A percentile compares a stretch with the other conserved stretches of the same genome.
Evolutionary conservation across 495 filamentous ascomycete genomes (phyloP).

Genomic region (Penicillium atrosanguineum): DNA sequence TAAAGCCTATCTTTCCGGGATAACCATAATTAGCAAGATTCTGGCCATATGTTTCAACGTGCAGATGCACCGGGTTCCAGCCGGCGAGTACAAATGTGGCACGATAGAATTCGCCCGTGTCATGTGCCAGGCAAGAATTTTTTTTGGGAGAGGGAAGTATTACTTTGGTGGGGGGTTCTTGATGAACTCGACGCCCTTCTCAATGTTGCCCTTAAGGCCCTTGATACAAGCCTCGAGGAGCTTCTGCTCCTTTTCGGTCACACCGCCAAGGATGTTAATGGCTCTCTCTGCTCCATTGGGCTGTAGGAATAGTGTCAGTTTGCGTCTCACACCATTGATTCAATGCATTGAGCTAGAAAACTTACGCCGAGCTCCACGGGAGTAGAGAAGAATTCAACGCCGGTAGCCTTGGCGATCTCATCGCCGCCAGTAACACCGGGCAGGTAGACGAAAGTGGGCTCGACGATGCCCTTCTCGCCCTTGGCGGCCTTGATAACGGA

Average conservation of each 20-base stretch:
- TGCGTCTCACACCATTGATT: background rate
- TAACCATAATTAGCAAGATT: slow-evolving; percentile 42
- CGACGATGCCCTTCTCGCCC: slow-evolving; percentile 87
- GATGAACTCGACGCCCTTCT: slow-evolving; percentile 87
- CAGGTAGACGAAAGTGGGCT: slow-evolving; percentile 93
- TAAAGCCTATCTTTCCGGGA: slow-evolving; percentile 49
- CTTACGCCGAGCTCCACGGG: slow-evolving; percentile 92
- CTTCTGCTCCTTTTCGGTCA: slow-evolving; percentile 80
- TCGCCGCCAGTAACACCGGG: slow-evolving; percentile 85
- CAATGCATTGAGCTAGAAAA: slow-evolving; percentile 11
- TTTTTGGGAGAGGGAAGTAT: slow-evolving; percentile 34
- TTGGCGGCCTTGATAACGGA: slow-evolving; percentile 82
- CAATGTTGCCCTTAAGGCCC: slow-evolving; percentile 86
- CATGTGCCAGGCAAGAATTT: background rate
- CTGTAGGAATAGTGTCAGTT: slow-evolving; percentile 45
- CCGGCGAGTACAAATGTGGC: slow-evolving; percentile 16
- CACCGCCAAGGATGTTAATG: slow-evolving; percentile 67
- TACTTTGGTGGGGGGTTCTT: slow-evolving; percentile 79
- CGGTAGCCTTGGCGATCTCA: slow-evolving; percentile 74
- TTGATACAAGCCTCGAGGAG: slow-evolving; percentile 71
- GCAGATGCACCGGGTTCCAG: background rate
- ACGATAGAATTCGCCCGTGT: background rate
- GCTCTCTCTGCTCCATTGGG: slow-evolving; percentile 78
- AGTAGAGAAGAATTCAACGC: slow-evolving; percentile 92
- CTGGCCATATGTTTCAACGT: slow-evolving; percentile 12